Conservation (phyloP, 1,284 basidiomycete species). For the Earliella scabrosa region DNA sequence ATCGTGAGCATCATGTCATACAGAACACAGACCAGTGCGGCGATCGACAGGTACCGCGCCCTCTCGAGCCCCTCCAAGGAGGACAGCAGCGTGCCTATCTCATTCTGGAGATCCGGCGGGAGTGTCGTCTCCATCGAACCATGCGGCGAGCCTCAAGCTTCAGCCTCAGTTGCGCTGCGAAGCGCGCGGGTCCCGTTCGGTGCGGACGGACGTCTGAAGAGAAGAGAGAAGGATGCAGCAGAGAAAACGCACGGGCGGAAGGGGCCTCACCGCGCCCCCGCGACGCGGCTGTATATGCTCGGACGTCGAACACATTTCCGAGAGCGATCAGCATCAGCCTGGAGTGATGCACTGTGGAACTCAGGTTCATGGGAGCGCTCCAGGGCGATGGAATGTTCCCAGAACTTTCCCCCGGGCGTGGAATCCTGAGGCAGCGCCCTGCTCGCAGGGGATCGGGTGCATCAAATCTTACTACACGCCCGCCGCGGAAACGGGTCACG, state of each 20-base stretch:
- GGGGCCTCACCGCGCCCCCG: too few relatives aligned
- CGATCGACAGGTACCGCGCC: slow-evolving; percentile 22
- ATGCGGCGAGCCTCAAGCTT: slow-evolving; percentile 2
- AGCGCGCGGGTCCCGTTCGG: background rate
- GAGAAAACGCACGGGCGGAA: background rate
- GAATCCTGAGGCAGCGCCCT: background rate
- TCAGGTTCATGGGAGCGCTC: too few relatives aligned
- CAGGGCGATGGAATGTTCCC: background rate
- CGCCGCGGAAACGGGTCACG: too few relatives aligned
- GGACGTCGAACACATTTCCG: background rate
- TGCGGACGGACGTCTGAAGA: background rate
- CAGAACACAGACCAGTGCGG: slow-evolving; percentile 11
- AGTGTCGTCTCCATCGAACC: slow-evolving; percentile 10
- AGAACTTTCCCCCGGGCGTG: background rate
- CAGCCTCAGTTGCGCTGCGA: too few relatives aligned
- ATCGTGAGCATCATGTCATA: slow-evolving; percentile 31
- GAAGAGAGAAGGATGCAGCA: background rate
- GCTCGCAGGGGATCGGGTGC: background rate
- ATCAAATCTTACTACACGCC: too few relatives aligned
- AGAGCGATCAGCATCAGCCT: background rate
- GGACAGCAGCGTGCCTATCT: slow-evolving; percentile 8
- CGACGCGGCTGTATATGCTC: background rate
- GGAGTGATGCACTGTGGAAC: background rate
- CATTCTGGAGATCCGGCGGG: slow-evolving; percentile 7
- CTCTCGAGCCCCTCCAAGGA: slow-evolving; percentile 19